A percentile compares a stretch with the other conserved stretches of the same genome.
These are phyloP conservation scores for Priceomyces haplophilus DNA, from an alignment of 805 yeast genomes.

Conservation along the genomic window DNA sequence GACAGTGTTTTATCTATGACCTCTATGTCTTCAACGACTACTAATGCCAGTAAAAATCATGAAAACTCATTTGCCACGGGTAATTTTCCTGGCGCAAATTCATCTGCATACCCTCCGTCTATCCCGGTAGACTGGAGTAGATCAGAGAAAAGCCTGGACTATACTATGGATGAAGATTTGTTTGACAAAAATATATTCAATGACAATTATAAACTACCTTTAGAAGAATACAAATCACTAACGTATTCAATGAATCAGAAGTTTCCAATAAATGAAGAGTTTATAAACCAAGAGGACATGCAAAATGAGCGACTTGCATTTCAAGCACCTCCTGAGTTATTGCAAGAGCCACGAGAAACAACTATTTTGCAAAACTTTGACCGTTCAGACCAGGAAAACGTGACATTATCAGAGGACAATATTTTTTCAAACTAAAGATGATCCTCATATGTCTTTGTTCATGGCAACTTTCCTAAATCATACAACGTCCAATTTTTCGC, in stretches of 20 bases:
- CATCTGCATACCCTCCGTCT: slow-evolving; percentile 15
- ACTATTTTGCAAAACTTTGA: background rate
- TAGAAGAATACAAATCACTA: background rate
- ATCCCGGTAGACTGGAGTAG: slow-evolving; percentile 3
- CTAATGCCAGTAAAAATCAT: slow-evolving; percentile 7
- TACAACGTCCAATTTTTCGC: too few species aligned
- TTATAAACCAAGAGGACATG: background rate
- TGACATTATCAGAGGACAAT: background rate
- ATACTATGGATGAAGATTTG: slow-evolving; percentile 2
- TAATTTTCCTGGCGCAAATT: slow-evolving; percentile 8
- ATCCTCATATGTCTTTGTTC: too few species aligned
- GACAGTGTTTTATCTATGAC: slow-evolving; percentile 40
- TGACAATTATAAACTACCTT: slow-evolving; percentile 1
- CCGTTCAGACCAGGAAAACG: slow-evolving; percentile 2
- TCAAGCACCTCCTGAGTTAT: background rate
- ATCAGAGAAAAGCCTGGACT: slow-evolving; percentile 1
- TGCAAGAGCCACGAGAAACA: background rate
- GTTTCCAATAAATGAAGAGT: background rate
- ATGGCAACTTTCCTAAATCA: too few species aligned
- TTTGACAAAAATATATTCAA: slow-evolving; percentile 1
- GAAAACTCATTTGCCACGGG: background rate
- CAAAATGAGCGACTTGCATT: background rate
- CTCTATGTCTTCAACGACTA: slow-evolving; percentile 30
- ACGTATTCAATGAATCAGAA: background rate
- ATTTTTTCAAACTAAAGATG: background rate